Evolutionary conservation across 805 yeast species (phyloP).

Genomic region (Zygosaccharomyces siamensis): DNA sequence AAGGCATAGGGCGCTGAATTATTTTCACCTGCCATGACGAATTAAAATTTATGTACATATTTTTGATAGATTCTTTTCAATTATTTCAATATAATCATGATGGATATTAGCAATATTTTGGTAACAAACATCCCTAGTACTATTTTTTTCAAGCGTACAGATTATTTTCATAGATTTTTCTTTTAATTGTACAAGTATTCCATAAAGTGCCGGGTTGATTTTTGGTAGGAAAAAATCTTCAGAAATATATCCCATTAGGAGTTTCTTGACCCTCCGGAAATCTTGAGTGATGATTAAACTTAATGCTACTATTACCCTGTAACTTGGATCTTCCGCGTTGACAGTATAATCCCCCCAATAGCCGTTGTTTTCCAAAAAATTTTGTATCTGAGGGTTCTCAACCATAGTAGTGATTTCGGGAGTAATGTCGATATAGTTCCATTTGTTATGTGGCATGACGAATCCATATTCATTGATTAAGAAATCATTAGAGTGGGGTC

Average conservation of each 20-base stretch:
- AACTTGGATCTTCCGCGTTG: conserved; percentile 50
- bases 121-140: conserved; percentile 9
- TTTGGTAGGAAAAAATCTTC: conserved; percentile 26
- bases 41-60: not conserved
- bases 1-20: conserved; percentile 21
- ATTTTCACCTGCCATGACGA: conserved; percentile 13
- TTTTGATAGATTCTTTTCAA: conserved; percentile 12
- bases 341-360: conserved; percentile 77
- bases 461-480: conserved; percentile 87
- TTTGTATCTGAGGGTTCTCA: conserved; percentile 34
- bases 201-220: conserved; percentile 2
- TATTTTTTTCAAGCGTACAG: not conserved
- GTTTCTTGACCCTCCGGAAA: conserved; percentile 22
- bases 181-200: conserved; percentile 1
- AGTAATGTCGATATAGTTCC: conserved; percentile 69
- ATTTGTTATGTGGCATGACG: conserved; percentile 48
- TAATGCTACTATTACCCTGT: conserved; percentile 70
- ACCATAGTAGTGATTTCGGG: conserved; percentile 38
- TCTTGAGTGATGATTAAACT: conserved; percentile 41
- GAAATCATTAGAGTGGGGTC: conserved; percentile 83
- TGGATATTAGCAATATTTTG: conserved; percentile 18
- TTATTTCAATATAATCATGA: conserved; percentile 20
- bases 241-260: conserved; percentile 27
- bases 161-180: not conserved
- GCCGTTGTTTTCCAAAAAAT: conserved; percentile 46